These are phyloP conservation scores for Tetracentron sinense DNA, from an alignment of 164 flowering plant species.

Conservation along the genomic window DNA sequence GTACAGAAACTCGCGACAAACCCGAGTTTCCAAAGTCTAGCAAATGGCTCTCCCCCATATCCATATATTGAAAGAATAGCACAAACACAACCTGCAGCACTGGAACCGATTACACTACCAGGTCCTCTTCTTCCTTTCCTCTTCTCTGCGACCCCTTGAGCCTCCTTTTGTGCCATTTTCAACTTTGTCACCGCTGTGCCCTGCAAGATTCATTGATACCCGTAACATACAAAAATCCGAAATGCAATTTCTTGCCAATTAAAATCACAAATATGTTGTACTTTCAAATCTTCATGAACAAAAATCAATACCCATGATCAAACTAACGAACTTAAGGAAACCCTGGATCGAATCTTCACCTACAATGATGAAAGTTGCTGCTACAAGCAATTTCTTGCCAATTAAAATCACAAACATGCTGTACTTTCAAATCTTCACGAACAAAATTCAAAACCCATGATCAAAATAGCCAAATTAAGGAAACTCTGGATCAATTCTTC, in stretches of 20 bases:
- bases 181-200: constrained; percentile 92
- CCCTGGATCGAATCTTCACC: constrained; percentile 7
- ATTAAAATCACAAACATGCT: neutral
- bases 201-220: constrained; percentile 30
- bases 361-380: too few relatives aligned
- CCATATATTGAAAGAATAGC: constrained; percentile 75
- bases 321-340: neutral
- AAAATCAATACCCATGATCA: constrained; percentile 1
- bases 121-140: constrained; percentile 95
- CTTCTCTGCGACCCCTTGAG: constrained; percentile 96
- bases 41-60: constrained; percentile 53
- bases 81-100: constrained; percentile 98
- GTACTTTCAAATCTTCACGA: neutral
- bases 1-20: constrained; percentile 98
- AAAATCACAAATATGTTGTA: neutral
- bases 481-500: constrained; percentile 5
- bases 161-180: constrained; percentile 94
- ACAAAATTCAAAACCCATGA: constrained; percentile 4
- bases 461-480: neutral
- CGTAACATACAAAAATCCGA: constrained; percentile 3
- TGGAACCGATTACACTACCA: constrained; percentile 94
- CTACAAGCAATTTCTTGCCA: constrained; percentile 1
- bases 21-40: constrained; percentile 70
- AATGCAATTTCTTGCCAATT: neutral
- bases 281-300: neutral